phyloP scores from a whole-genome alignment of 2,329 filamentous ascomycete species.

The Zalaria sp. region DNA sequence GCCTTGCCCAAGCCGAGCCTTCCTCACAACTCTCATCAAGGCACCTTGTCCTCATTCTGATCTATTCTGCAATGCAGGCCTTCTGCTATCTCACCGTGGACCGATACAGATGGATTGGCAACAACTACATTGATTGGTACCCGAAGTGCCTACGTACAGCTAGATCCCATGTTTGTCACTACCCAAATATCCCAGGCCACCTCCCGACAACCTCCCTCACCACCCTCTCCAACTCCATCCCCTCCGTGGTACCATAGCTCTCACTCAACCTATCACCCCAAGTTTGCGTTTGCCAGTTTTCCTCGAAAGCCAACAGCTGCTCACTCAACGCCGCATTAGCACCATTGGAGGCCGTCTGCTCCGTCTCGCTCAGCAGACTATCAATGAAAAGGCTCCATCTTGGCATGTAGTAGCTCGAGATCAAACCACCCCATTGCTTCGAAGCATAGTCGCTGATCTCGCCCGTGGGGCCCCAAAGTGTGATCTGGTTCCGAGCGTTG shows the following conservation, averaged over 20 bases:
- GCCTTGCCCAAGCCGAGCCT: too few relatives aligned
- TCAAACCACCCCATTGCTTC: constrained; percentile 34
- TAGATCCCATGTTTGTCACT: too few relatives aligned
- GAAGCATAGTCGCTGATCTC: constrained; percentile 37
- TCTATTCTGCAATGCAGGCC: too few relatives aligned
- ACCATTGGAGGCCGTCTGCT: constrained; percentile 5
- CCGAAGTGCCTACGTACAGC: too few relatives aligned
- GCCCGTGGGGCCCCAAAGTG: constrained; percentile 34
- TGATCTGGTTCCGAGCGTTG: constrained; percentile 36
- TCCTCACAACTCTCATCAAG: too few relatives aligned
- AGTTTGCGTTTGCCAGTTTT: constrained; percentile 9
- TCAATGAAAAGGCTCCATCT: constrained; percentile 33
- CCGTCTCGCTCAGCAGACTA: constrained; percentile 17
- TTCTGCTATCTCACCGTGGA: too few relatives aligned
- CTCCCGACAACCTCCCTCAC: constrained; percentile 6
- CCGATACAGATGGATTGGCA: too few relatives aligned
- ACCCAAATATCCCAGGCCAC: constrained; percentile 9
- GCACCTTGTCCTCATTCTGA: too few relatives aligned
- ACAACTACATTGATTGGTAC: too few relatives aligned
- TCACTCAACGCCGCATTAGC: constrained; percentile 6
- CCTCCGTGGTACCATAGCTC: constrained; percentile 1
- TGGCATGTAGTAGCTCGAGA: constrained; percentile 31
- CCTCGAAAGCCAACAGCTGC: constrained; percentile 9
- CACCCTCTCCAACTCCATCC: constrained; percentile 2
- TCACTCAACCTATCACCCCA: constrained; percentile 5